phyloP scores from a whole-genome alignment of 164 flowering plant species.

The Chimonanthus salicifolius region DNA sequence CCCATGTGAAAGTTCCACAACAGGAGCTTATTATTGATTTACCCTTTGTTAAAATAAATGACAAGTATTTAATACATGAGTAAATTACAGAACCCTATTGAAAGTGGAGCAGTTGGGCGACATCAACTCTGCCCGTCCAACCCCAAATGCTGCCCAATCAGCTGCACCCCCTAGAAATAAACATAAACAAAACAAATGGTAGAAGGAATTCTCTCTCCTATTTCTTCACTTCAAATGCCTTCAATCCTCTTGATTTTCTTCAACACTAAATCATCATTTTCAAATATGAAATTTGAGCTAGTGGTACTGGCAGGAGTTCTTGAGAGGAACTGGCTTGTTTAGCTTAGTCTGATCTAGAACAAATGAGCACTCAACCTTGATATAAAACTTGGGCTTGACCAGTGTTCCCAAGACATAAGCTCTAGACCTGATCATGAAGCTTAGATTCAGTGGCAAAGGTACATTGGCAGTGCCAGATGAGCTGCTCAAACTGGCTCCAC shows the following conservation, averaged over 20 bases:
- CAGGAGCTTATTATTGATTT: too few species aligned
- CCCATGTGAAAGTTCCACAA: too few species aligned
- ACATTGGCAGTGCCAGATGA: constrained; percentile 37
- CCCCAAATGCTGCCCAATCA: constrained; percentile 13
- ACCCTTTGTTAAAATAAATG: too few species aligned
- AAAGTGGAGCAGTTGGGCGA: too few species aligned
- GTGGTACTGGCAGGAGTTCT: constrained; percentile 52
- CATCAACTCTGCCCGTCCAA: constrained; percentile 7
- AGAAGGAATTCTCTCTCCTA: too few species aligned
- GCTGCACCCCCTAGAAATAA: constrained; percentile 8
- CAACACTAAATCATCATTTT: too few species aligned
- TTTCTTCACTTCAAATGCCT: too few species aligned
- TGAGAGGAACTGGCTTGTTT: constrained; percentile 41
- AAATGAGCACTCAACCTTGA: constrained; percentile 42
- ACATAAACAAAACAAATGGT: neutral
- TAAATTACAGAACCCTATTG: too few species aligned
- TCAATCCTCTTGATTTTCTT: too few species aligned
- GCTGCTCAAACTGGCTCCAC: constrained; percentile 60
- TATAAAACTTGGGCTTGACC: constrained; percentile 77
- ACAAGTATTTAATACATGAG: too few species aligned
- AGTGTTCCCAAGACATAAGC: constrained; percentile 77
- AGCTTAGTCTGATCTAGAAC: constrained; percentile 43
- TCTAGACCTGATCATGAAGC: constrained; percentile 51
- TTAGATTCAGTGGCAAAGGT: constrained; percentile 55
- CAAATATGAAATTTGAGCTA: neutral